Percentiles rank a stretch among this genome's conserved stretches.
Conservation (phyloP, 2,329 filamentous ascomycete species). For the Ascochyta pisi region DNA sequence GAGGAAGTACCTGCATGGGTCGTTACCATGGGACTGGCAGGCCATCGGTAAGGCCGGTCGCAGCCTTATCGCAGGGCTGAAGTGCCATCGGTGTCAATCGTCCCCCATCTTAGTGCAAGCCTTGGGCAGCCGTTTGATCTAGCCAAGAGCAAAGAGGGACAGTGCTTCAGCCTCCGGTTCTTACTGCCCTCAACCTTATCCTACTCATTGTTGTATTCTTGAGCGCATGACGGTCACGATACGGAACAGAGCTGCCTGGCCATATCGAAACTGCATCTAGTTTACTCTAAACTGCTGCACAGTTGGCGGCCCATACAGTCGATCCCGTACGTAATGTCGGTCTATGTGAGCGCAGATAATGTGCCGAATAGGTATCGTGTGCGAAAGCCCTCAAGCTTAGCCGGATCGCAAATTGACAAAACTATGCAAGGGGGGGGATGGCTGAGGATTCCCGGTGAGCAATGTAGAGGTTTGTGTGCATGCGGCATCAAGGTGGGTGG, state of each 20-base stretch:
- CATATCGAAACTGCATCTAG: background rate
- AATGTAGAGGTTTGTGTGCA: slow-evolving; percentile 6
- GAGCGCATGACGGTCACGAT: background rate
- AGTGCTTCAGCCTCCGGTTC: slow-evolving; percentile 2
- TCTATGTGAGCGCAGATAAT: slow-evolving; percentile 3
- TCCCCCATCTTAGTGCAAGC: slow-evolving; percentile 1
- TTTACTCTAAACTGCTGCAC: background rate
- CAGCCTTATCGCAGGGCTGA: slow-evolving; percentile 20
- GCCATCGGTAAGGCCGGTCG: slow-evolving; percentile 18
- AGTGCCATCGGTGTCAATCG: slow-evolving; percentile 2
- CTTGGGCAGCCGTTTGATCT: slow-evolving; percentile 11
- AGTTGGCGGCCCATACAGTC: background rate
- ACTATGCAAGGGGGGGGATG: slow-evolving; percentile 1
- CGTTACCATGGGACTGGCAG: slow-evolving; percentile 35
- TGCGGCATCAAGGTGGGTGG: slow-evolving; percentile 6
- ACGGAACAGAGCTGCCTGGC: background rate
- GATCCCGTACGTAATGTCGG: background rate
- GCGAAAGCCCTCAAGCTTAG: background rate
- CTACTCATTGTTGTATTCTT: background rate
- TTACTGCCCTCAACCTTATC: background rate
- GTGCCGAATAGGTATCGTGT: slow-evolving; percentile 1
- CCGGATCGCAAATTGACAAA: background rate
- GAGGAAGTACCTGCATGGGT: slow-evolving; percentile 36
- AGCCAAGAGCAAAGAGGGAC: background rate
- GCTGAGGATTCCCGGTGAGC: slow-evolving; percentile 9